phyloP scores from a whole-genome alignment of 2,329 filamentous ascomycete species.

The Fusarium compactum region DNA sequence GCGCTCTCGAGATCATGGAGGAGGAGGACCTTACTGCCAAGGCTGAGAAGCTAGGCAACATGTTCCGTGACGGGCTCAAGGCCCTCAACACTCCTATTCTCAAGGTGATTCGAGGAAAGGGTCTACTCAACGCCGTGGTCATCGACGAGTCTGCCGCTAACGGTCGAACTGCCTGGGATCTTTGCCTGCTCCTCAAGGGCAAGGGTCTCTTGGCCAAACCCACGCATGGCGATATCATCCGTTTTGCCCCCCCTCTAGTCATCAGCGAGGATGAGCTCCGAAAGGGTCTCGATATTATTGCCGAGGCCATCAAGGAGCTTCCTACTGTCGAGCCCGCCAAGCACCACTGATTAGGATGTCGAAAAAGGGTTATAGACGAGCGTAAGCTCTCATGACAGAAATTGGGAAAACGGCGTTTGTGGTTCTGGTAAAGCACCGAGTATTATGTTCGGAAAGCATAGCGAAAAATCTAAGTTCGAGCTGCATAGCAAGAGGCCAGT shows the following conservation, averaged over 20 bases:
- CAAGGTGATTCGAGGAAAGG: conserved; percentile 87
- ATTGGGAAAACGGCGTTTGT: conserved; percentile 35
- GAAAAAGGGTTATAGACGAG: conserved; percentile 31
- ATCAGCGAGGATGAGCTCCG: conserved; percentile 90
- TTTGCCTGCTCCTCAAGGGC: conserved; percentile 94
- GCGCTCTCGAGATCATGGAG: conserved; percentile 91
- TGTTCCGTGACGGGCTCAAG: conserved; percentile 83
- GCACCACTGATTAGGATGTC: conserved; percentile 50
- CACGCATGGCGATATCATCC: conserved; percentile 98
- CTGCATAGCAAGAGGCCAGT: conserved; percentile 35
- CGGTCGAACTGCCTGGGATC: conserved; percentile 92
- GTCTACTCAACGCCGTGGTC: conserved; percentile 93
- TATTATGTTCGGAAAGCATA: conserved; percentile 22
- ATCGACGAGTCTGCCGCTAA: conserved; percentile 90
- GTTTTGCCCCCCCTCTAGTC: conserved; percentile 94
- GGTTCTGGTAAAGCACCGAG: conserved; percentile 20
- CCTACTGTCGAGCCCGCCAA: conserved; percentile 65
- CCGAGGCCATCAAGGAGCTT: conserved; percentile 83
- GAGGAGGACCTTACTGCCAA: conserved; percentile 90
- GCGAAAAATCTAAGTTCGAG: conserved; percentile 34
- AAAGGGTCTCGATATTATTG: conserved; percentile 82
- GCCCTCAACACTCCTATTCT: conserved; percentile 85
- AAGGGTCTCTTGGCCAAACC: conserved; percentile 98
- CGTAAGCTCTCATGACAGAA: conserved; percentile 38
- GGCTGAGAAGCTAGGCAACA: conserved; percentile 81